Percentiles rank a stretch among this genome's conserved stretches.
Evolutionary conservation across 2,329 filamentous ascomycete species (phyloP).

Genomic region (Talaromyces funiculosus): DNA sequence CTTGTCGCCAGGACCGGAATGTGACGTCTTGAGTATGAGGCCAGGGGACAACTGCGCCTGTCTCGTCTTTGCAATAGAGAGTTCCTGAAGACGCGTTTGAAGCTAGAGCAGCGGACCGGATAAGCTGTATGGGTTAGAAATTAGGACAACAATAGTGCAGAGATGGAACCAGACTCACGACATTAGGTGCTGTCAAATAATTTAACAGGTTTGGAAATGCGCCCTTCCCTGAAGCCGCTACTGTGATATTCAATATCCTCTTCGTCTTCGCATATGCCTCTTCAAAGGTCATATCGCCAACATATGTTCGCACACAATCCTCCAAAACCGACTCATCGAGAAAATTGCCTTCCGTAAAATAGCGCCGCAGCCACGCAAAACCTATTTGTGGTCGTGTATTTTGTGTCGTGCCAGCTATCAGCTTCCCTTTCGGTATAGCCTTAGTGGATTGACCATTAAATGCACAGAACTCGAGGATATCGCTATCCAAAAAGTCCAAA

Average conservation of each 20-base stretch:
- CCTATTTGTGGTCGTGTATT: slow-evolving; percentile 53
- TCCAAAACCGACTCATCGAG: slow-evolving; percentile 77
- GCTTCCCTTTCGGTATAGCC: neutral
- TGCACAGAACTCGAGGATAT: slow-evolving; percentile 74
- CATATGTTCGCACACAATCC: slow-evolving; percentile 75
- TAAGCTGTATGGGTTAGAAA: slow-evolving; percentile 52
- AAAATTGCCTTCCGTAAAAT: slow-evolving; percentile 72
- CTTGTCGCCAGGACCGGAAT: slow-evolving; percentile 64
- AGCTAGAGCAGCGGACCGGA: slow-evolving; percentile 41
- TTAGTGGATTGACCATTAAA: slow-evolving; percentile 50
- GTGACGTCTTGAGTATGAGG: slow-evolving; percentile 54
- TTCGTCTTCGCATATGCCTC: slow-evolving; percentile 85
- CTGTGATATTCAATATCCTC: slow-evolving; percentile 83
- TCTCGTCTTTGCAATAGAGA: slow-evolving; percentile 72
- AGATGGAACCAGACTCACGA: slow-evolving; percentile 54
- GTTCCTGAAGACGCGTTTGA: slow-evolving; percentile 50
- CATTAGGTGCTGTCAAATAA: slow-evolving; percentile 87
- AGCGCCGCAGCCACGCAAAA: slow-evolving; percentile 60
- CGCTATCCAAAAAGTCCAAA: slow-evolving; percentile 67
- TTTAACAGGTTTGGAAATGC: slow-evolving; percentile 82
- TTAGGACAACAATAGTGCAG: neutral
- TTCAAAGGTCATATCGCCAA: slow-evolving; percentile 86
- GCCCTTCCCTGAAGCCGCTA: slow-evolving; percentile 67
- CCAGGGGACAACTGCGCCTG: slow-evolving; percentile 70
- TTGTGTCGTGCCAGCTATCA: neutral